phyloP scores from a whole-genome alignment of 306 rosid genomes.

The Lathyrus sativus region DNA sequence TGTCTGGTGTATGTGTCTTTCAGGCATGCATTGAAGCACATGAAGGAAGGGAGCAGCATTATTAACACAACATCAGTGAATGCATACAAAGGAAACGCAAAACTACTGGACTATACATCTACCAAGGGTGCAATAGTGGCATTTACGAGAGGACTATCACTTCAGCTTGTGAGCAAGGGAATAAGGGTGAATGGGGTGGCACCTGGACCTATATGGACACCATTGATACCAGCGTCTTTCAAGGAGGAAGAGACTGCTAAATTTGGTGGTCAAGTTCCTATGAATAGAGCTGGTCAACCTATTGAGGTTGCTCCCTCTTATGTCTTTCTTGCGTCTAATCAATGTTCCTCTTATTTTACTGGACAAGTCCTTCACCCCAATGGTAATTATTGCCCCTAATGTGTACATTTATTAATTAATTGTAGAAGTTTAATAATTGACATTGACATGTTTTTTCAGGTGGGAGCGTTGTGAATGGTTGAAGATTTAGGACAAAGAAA shows the following conservation, averaged over 20 bases:
- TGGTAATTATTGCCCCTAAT: slow-evolving; percentile 41
- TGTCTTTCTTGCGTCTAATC: slow-evolving; percentile 77
- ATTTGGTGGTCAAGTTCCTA: slow-evolving; percentile 61
- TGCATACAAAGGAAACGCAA: slow-evolving; percentile 63
- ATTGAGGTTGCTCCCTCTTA: slow-evolving; percentile 74
- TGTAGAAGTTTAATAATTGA: not conserved
- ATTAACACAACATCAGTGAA: slow-evolving; percentile 75
- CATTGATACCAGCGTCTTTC: slow-evolving; percentile 62
- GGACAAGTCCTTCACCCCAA: slow-evolving; percentile 92
- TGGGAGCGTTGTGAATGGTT: slow-evolving; percentile 65
- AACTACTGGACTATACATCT: slow-evolving; percentile 64
- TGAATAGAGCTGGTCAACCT: slow-evolving; percentile 86
- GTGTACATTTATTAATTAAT: not conserved
- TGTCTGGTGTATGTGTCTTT: not conserved
- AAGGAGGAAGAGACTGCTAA: slow-evolving; percentile 49
- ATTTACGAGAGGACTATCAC: slow-evolving; percentile 71
- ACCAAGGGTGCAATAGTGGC: slow-evolving; percentile 80
- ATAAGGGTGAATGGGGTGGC: slow-evolving; percentile 87
- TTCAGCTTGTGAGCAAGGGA: slow-evolving; percentile 58
- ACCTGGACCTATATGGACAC: slow-evolving; percentile 89
- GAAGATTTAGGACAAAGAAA: slow-evolving; percentile 5
- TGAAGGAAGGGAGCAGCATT: slow-evolving; percentile 78
- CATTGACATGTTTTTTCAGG: slow-evolving; percentile 45
- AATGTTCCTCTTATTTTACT: slow-evolving; percentile 64
- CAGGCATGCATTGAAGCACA: slow-evolving; percentile 82